Base-by-base conservation (phyloP, 2,329 filamentous ascomycete species). In the Neonectria neomacrospora region DNA sequence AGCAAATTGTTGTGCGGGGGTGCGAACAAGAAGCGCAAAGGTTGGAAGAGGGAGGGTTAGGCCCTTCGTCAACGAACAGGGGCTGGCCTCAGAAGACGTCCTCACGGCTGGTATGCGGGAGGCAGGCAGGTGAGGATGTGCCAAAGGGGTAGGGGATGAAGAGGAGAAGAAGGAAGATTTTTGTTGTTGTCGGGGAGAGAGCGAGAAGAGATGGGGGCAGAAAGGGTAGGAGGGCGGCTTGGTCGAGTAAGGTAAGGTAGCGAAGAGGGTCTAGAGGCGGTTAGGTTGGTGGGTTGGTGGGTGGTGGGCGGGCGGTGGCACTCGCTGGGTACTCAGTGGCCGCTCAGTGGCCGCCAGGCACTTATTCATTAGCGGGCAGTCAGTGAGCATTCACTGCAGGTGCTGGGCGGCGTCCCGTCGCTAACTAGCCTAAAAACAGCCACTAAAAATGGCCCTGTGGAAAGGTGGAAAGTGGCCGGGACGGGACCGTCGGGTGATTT, bases 1-100 rank as follows among this genome's bases (percentile, higher is more conserved):
- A 71, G 66, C 56, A 71, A 73, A 68, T 66, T 69, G 67, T 61
- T 74, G 70, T 72, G 73, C 70, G 73, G 73, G 71, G 75, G 66
- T 63, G 68, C 63, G 58, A 62, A 63, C 64, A 71, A 60, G 59
- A 64, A 63, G 65, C 47, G 68, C 58, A 68, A 55, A 67, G 44
- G 47, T 48, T 53, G 48, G 52, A 26, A 44, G 51, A 34, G 32
- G 42, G 47, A 54, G 45, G 37, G 18, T 61, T 60, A 55, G 64
- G 65, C 62, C 64, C 63, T 65, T 66, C 52, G 66, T 67, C 62
- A 54, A 63, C 39, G 48, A 39, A 54, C 58, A 28, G 63, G 50
- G 37, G 23, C 41, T 52, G 50, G 53, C 53, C 53, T 61, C 64
- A 30, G 47, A 37, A 44, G 50, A 58, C 54, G 58, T 63, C 58